Base-by-base conservation (phyloP, 2,329 filamentous ascomycete genomes). In the Decorospora gaudefroyi region DNA sequence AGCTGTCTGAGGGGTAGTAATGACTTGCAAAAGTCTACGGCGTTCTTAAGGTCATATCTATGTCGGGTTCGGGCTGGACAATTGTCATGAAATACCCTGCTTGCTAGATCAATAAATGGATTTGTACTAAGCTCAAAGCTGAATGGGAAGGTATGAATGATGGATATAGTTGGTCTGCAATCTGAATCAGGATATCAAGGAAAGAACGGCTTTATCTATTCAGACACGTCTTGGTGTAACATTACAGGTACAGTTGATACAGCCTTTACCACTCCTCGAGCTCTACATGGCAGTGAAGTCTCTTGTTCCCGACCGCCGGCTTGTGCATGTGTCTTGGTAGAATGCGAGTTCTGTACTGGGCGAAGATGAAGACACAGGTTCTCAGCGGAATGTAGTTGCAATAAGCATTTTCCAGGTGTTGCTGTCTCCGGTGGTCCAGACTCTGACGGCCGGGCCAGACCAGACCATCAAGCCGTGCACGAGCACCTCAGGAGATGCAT, bases 341-440 rank as follows among this genome's bases (percentile, higher is more conserved):
- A n/a, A 23, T 10, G 21, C 21, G 21, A 23, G 21, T 10, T 23
- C 27, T 26, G 23, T n/a, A 26, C 9, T 17, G 28, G 21, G 6
- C 26, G 22, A 11, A 22, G 26, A n/a, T 12, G 4, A 19, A 22
- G 22, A 32, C 9, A 6, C 11, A 17, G 28, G 13, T 17, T 15
- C 16, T 15, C 15, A 18, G 32, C 19, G 32, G 11, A 30, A 36
- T 57, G 66, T 67, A 59, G 66, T 69, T 42, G 54, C 56, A 64
- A 61, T 66, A 69, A 69, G 66, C 65, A 61, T 67, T 64, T 44
- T 41, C 50, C 51, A 51, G 47, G 42, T 46, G 37, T 45, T 38
- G 41, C 34, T 44, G 42, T 49, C 51, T 46, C 46, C 55, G 49
- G 47, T 48, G 56, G 55, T 64, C 64, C 64, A 61, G 65, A 65